Evolutionary conservation across 495 filamentous ascomycete species (phyloP).

Genomic region (Penicillium riverlandense): DNA sequence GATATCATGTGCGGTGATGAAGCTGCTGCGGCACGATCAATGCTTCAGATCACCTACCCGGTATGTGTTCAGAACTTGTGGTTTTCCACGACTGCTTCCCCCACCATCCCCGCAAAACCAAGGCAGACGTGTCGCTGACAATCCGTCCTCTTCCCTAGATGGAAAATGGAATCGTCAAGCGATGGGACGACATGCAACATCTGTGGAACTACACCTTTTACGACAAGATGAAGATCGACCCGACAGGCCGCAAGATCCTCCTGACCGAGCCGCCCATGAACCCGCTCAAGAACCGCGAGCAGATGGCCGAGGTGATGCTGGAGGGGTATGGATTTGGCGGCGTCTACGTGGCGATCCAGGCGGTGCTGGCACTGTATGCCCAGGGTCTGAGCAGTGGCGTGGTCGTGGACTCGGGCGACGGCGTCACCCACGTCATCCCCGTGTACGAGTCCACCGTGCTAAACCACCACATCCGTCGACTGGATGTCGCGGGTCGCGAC

Average conservation of each 20-base stretch:
- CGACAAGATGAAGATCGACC: constrained; percentile 92
- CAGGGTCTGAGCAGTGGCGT: constrained; percentile 96
- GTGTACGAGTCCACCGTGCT: constrained; percentile 96
- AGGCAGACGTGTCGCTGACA: constrained; percentile 21
- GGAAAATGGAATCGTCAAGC: constrained; percentile 99
- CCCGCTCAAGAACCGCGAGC: constrained; percentile 87
- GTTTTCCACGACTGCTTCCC: constrained; percentile 16
- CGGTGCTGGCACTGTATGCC: constrained; percentile 93
- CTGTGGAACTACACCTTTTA: constrained; percentile 98
- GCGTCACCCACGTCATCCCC: constrained; percentile 96
- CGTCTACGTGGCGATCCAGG: constrained; percentile 98
- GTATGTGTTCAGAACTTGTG: constrained; percentile 38
- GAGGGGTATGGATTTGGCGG: constrained; percentile 93
- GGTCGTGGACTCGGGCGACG: constrained; percentile 95
- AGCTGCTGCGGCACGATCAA: constrained; percentile 86
- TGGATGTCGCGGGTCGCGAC: constrained; percentile 94
- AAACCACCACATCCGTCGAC: constrained; percentile 87
- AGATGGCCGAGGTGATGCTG: constrained; percentile 99
- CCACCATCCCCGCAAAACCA: constrained; percentile 7
- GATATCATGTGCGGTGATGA: constrained; percentile 99
- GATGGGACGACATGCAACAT: constrained; percentile 99
- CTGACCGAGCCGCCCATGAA: constrained; percentile 98
- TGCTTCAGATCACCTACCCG: constrained; percentile 96
- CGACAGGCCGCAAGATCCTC: constrained; percentile 90
- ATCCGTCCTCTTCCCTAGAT: constrained; percentile 48